Conservation (phyloP, 2,329 filamentous ascomycete genomes). For the Fusarium sacchari region DNA sequence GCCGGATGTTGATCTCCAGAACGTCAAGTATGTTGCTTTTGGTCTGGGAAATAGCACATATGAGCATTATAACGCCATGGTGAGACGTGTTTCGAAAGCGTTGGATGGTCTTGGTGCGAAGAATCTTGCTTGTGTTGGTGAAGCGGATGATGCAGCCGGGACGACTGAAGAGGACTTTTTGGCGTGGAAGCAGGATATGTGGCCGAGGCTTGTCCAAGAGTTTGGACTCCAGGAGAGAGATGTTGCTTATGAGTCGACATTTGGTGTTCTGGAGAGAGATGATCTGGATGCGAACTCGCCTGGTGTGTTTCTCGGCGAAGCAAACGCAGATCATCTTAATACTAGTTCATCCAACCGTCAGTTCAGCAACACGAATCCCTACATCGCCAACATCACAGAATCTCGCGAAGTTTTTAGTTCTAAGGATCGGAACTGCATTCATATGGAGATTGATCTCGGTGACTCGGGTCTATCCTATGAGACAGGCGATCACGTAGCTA, state of each 20-base stretch:
- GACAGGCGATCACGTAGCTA: not conserved
- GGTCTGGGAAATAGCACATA: not conserved
- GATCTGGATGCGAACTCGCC: not conserved
- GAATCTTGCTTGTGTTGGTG: not conserved
- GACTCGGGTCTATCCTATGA: not conserved
- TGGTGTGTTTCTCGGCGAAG: not conserved
- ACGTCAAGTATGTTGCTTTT: not conserved
- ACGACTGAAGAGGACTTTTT: not conserved
- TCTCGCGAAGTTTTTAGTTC: not conserved
- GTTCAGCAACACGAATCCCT: not conserved
- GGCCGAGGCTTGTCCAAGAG: not conserved
- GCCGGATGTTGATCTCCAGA: not conserved
- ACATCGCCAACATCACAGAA: not conserved
- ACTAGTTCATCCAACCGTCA: not conserved
- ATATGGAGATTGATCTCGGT: not conserved
- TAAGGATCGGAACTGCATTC: not conserved
- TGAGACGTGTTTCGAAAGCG: not conserved
- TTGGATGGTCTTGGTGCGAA: not conserved
- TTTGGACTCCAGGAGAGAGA: not conserved
- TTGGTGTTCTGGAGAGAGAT: not conserved
- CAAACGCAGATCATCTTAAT: not conserved
- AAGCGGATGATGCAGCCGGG: not conserved
- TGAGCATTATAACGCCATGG: not conserved
- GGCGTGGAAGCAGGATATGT: constrained; percentile 1
- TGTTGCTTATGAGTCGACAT: not conserved